phyloP scores from a whole-genome alignment of 1,139 yeast species.

The Yamadazyma dushanensis region DNA sequence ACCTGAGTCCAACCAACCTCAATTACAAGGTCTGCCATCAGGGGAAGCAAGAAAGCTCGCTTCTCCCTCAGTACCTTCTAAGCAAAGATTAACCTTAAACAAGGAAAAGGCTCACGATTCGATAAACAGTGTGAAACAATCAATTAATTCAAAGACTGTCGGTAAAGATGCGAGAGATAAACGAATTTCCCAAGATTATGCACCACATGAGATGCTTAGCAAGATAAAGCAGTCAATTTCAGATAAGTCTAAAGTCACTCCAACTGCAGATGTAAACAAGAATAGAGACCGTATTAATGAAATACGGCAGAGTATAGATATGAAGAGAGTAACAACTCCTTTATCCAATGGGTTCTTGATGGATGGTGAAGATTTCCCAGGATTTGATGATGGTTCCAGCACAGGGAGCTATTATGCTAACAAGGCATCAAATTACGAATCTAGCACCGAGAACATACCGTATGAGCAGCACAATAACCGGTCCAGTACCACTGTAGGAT shows the following conservation, averaged over 20 bases:
- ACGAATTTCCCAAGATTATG: constrained; percentile 21
- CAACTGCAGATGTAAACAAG: constrained; percentile 12
- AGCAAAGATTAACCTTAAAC: constrained; percentile 11
- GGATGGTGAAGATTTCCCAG: constrained; percentile 1
- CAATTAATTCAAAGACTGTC: constrained; percentile 23
- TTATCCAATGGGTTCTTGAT: neutral
- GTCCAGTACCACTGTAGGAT: constrained; percentile 18
- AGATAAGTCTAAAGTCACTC: constrained; percentile 19
- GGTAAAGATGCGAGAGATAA: constrained; percentile 18
- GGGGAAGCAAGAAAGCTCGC: too few relatives aligned
- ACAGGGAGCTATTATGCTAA: neutral
- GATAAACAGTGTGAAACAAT: constrained; percentile 23
- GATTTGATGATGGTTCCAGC: neutral
- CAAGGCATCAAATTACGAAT: constrained; percentile 7
- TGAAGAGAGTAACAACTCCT: constrained; percentile 21
- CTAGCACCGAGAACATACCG: constrained; percentile 7
- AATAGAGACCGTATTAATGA: constrained; percentile 20
- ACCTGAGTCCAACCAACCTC: neutral
- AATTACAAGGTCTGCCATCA: neutral
- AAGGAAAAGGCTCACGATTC: constrained; percentile 24
- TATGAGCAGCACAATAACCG: constrained; percentile 6
- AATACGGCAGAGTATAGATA: constrained; percentile 30
- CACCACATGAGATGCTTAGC: constrained; percentile 32
- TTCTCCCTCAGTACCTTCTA: too few relatives aligned
- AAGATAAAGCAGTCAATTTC: constrained; percentile 26